phyloP scores from a whole-genome alignment of 140 eudicot genomes.

The Senecio squalidus region DNA sequence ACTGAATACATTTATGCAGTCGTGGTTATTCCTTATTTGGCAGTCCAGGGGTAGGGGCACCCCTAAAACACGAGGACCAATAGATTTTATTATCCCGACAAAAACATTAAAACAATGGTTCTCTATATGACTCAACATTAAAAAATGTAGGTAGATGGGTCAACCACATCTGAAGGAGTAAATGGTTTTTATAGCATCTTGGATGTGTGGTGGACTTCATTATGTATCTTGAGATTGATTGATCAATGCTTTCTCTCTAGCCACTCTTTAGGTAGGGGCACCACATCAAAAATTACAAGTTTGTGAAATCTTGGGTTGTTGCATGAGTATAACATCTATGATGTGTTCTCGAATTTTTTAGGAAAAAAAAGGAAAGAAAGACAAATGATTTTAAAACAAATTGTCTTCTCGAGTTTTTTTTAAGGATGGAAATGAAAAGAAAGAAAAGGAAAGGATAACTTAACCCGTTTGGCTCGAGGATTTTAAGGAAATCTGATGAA shows the following conservation, averaged over 20 bases:
- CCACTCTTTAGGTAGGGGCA: conserved; percentile 14
- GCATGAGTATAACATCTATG: not conserved
- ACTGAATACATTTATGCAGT: not conserved
- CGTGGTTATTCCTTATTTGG: conserved; percentile 2
- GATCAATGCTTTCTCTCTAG: conserved; percentile 3
- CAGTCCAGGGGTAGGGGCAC: conserved; percentile 23
- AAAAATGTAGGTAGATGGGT: conserved; percentile 13
- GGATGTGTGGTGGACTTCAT: conserved; percentile 2
- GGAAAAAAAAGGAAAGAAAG: too few relatives aligned
- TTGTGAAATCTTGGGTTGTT: not conserved
- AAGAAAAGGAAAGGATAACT: too few relatives aligned
- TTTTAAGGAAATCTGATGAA: too few relatives aligned
- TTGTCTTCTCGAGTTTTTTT: too few relatives aligned
- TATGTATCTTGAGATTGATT: conserved; percentile 6
- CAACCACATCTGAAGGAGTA: conserved; percentile 3
- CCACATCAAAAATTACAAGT: not conserved
- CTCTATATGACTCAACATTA: not conserved
- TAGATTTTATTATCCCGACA: conserved; percentile 8
- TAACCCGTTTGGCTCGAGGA: too few relatives aligned
- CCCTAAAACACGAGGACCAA: conserved; percentile 2
- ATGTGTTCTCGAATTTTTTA: too few relatives aligned
- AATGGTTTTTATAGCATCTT: not conserved
- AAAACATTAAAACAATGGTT: conserved; percentile 10
- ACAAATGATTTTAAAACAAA: too few relatives aligned
- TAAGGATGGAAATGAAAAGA: too few relatives aligned